Evolutionary conservation across 1,139 yeast species (phyloP), one percentile per base, ranked within the genome.

Genomic region (Magnusiomyces sp.): DNA sequence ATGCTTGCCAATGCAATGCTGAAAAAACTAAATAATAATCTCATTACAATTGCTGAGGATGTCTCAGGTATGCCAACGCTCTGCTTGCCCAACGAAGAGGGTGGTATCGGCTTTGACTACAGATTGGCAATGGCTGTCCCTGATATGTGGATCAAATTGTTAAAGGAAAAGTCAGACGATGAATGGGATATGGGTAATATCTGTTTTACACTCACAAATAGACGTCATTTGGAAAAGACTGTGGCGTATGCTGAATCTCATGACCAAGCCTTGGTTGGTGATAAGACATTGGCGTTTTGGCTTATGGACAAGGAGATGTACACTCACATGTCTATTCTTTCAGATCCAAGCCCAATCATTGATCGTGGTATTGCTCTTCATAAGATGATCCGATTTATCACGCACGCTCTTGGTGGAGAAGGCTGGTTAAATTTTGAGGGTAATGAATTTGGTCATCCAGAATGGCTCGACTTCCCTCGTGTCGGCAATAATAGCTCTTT

Each of bases 251-350:
- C 95, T 58, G 98, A 92, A 69, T 84, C 95, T 16, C 98, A 92
- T 63, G 98, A 92, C 65, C 98, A 92, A 70, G 97, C 97, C 1
- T 74, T 92, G 50, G 98, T 92, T 17, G 98, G 98, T 44, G 98
- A 92, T 65, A 92, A 92, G 67, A 88, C 97, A 0, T 70, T 92
- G 55, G 97, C 97, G 0, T 92, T 92, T 64, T 92, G 98, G 98
- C 74, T 92, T 53, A 92, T 92, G 97, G 98, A 92, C 69, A 89
- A 92, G 56, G 95, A 90, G 59, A 89, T 92, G 98, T 92, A 92
- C 68, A 90, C 97, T 42, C 81, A 90, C 68, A 92, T 92, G 98
- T 83, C 95, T 14, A 73, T 73, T 1, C 64, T 90, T 48, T 71
- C 88, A 1, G 86, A 81, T 47, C 71, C 83, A 49, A 83, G 95